These are phyloP conservation scores for Vitis labrusca DNA, from an alignment of 164 flowering plant species.

Conservation along the genomic window DNA sequence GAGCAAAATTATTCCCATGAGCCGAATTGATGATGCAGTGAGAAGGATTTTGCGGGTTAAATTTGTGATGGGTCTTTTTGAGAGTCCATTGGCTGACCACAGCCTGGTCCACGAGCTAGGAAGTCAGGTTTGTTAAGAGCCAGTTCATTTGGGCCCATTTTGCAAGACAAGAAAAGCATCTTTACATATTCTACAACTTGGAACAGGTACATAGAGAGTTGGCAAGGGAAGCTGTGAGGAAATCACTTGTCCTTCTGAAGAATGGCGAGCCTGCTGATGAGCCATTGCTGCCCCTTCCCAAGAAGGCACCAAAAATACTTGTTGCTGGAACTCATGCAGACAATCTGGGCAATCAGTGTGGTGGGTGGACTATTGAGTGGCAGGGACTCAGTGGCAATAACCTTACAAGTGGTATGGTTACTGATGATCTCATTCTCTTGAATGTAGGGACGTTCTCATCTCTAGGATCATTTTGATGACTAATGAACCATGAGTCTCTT, in stretches of 20 bases:
- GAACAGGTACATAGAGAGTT: constrained; percentile 29
- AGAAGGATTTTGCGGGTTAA: constrained; percentile 35
- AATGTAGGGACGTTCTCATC: too few relatives aligned
- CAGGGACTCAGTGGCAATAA: constrained; percentile 34
- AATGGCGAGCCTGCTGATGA: constrained; percentile 19
- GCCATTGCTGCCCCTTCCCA: constrained; percentile 31
- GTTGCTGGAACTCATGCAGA: constrained; percentile 37
- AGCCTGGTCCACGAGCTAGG: constrained; percentile 30
- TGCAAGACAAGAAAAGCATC: background rate
- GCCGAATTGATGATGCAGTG: constrained; percentile 45
- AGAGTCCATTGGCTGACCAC: constrained; percentile 25
- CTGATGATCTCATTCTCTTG: background rate
- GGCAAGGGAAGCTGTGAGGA: constrained; percentile 38
- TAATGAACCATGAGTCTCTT: background rate
- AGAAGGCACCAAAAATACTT: constrained; percentile 31
- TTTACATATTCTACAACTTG: background rate
- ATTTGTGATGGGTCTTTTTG: constrained; percentile 29
- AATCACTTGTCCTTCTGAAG: constrained; percentile 31
- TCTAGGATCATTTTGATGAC: too few relatives aligned
- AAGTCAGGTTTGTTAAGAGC: constrained; percentile 17
- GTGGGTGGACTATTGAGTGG: constrained; percentile 39
- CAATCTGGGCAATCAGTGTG: constrained; percentile 36
- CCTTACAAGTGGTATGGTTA: constrained; percentile 21
- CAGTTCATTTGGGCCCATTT: background rate
- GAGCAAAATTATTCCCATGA: constrained; percentile 26